Conservation (phyloP, 129 eudicot species). For the Flaveria sonorensis region DNA sequence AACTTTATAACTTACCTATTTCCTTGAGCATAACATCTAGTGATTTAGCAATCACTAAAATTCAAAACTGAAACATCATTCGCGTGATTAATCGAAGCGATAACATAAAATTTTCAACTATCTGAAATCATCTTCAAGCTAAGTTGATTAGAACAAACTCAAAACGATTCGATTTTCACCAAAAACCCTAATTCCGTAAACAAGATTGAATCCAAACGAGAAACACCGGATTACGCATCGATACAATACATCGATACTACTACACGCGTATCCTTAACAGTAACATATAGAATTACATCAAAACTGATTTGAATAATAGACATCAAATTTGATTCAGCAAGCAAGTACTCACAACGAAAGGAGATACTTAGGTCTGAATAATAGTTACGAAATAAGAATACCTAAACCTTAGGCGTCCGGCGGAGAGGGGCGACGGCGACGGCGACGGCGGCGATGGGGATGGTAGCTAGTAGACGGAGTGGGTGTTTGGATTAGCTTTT, state of each 20-base stretch:
- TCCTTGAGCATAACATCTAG: neutral
- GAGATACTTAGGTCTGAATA: neutral
- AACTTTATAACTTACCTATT: neutral
- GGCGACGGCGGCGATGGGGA: neutral
- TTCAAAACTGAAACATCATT: constrained; percentile 9
- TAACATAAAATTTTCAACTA: neutral
- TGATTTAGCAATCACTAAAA: neutral
- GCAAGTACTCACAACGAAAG: neutral
- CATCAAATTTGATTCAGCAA: neutral
- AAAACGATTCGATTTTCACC: neutral
- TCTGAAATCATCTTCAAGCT: neutral
- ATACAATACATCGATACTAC: neutral
- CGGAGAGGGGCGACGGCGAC: neutral
- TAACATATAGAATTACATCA: neutral
- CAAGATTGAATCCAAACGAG: neutral
- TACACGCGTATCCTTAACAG: neutral
- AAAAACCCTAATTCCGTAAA: constrained; percentile 18
- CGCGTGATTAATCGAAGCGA: neutral
- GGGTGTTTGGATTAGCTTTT: too few relatives aligned
- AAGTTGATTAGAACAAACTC: neutral
- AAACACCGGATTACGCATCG: neutral
- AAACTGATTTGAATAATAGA: neutral
- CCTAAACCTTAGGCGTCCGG: neutral
- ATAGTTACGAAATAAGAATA: neutral
- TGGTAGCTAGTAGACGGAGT: too few relatives aligned